phyloP scores from a whole-genome alignment of 495 filamentous ascomycete species.

The Talaromyces stipitatus region DNA sequence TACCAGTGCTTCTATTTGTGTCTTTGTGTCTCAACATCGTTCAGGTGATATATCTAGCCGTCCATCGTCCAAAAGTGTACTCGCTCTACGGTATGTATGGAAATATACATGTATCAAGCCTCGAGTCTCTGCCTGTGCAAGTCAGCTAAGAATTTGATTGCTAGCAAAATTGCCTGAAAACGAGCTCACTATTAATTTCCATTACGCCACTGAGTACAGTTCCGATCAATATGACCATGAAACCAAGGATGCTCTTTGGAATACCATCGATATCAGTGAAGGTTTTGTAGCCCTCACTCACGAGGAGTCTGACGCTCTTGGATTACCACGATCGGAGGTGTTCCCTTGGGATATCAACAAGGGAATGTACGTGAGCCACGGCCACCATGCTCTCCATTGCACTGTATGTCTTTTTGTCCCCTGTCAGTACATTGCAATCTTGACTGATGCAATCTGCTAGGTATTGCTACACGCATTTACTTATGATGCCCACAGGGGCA shows the following conservation, averaged over 20 bases:
- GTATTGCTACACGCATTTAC: conserved; percentile 1
- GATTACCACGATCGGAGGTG: conserved; percentile 15
- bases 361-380: conserved; percentile 29
- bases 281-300: conserved; percentile 19
- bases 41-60: too few relatives aligned
- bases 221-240: not conserved
- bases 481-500: not conserved
- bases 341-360: conserved; percentile 30
- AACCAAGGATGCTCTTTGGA: conserved; percentile 1
- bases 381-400: conserved; percentile 30
- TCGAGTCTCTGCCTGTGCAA: too few relatives aligned
- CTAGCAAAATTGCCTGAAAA: not conserved
- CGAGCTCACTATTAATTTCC: not conserved
- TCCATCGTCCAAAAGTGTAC: too few relatives aligned
- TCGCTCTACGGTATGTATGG: too few relatives aligned
- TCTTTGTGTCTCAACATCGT: too few relatives aligned
- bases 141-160: too few relatives aligned
- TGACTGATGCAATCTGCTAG: too few relatives aligned
- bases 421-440: too few relatives aligned
- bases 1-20: too few relatives aligned
- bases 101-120: too few relatives aligned
- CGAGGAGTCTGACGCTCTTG: conserved; percentile 13
- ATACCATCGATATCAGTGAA: conserved; percentile 2
- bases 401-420: conserved; percentile 25
- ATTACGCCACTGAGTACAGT: not conserved